These are phyloP conservation scores for Xerocomus brunneocitrinus DNA, from an alignment of 768 basidiomycete genomes.

Conservation along the genomic window DNA sequence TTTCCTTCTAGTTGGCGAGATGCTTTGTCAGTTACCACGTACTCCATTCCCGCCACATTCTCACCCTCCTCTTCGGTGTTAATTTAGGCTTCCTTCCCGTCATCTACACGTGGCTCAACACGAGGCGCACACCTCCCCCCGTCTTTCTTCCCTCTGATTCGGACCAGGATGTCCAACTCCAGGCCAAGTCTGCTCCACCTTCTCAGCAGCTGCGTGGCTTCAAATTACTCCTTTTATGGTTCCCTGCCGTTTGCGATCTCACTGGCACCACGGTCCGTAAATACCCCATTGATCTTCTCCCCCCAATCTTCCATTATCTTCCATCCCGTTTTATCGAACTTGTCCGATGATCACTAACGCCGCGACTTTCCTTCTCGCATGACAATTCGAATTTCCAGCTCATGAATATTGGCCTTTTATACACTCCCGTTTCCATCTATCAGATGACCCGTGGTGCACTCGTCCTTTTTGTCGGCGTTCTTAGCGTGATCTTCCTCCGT, in stretches of 20 bases:
- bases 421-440: constrained; percentile 95
- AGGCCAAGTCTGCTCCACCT: constrained; percentile 27
- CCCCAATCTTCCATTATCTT: constrained; percentile 5
- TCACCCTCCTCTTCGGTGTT: constrained; percentile 13
- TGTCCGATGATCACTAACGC: constrained; percentile 14
- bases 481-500: constrained; percentile 87
- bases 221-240: constrained; percentile 75
- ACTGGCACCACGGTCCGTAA: constrained; percentile 80
- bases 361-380: constrained; percentile 9
- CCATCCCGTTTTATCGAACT: constrained; percentile 4
- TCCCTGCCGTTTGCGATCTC: constrained; percentile 86
- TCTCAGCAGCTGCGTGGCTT: constrained; percentile 55
- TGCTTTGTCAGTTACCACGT: constrained; percentile 65
- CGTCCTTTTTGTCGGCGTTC: constrained; percentile 87
- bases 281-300: constrained; percentile 11
- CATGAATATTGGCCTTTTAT: constrained; percentile 95
- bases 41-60: constrained; percentile 14
- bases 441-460: constrained; percentile 95
- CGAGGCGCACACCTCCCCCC: constrained; percentile 42
- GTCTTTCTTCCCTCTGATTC: constrained; percentile 54
- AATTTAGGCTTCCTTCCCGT: constrained; percentile 78
- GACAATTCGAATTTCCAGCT: constrained; percentile 36
- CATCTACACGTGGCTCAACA: constrained; percentile 60
- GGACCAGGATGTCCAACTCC: constrained; percentile 38
- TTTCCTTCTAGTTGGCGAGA: constrained; percentile 75